Evolutionary conservation across 495 filamentous ascomycete species (phyloP).

Genomic region (Thozetella sp.): DNA sequence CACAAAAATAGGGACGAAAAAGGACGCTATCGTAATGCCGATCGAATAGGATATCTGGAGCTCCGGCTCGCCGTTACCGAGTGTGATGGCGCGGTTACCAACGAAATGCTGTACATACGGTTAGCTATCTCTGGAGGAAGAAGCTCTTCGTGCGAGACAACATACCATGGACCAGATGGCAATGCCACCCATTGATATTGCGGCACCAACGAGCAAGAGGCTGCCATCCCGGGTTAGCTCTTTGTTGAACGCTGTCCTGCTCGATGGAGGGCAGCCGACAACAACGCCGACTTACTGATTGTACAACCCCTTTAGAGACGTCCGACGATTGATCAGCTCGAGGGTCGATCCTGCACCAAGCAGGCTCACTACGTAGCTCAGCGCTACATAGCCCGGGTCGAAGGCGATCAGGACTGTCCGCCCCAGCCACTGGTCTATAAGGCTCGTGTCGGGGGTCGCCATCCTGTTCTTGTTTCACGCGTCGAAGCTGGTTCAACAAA

Average conservation of each 20-base stretch:
- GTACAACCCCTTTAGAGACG: constrained; percentile 63
- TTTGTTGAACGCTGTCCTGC: neutral
- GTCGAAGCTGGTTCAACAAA: neutral
- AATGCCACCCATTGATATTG: constrained; percentile 79
- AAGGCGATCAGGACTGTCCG: constrained; percentile 39
- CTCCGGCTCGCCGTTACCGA: constrained; percentile 59
- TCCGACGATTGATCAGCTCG: constrained; percentile 79
- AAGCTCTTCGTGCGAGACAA: constrained; percentile 4
- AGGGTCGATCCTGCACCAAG: constrained; percentile 78
- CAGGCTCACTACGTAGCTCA: constrained; percentile 78
- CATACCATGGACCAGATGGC: constrained; percentile 65
- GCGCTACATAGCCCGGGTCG: constrained; percentile 62
- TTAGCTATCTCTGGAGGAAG: too few species aligned
- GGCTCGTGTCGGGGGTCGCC: neutral
- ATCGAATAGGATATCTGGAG: constrained; percentile 76
- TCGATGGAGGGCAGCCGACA: neutral
- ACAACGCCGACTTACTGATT: constrained; percentile 60
- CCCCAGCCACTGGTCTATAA: neutral
- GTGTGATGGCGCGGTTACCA: constrained; percentile 76
- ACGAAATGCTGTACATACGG: constrained; percentile 66
- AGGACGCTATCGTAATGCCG: constrained; percentile 74
- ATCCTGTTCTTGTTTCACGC: neutral
- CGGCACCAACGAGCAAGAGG: constrained; percentile 69
- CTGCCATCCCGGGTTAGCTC: constrained; percentile 38
- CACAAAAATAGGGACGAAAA: constrained; percentile 78